These are phyloP conservation scores for Cryptococcus wingfieldii DNA, from an alignment of 1,284 basidiomycete species.

Conservation along the genomic window DNA sequence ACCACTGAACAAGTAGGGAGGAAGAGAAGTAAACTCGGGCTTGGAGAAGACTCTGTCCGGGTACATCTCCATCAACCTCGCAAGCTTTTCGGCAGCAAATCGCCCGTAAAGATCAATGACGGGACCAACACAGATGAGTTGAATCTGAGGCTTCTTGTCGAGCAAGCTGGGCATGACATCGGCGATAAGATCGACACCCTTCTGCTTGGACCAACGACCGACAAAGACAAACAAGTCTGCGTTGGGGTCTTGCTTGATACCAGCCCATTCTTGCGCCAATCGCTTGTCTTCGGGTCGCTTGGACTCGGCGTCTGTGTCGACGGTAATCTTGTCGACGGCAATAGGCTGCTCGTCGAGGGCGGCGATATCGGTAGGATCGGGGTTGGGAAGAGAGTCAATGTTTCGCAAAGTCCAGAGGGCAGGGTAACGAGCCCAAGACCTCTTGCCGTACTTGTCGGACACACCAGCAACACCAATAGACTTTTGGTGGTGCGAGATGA, in stretches of 20 bases:
- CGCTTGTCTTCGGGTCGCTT: slow-evolving; percentile 82
- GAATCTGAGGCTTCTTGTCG: slow-evolving; percentile 78
- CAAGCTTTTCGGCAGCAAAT: slow-evolving; percentile 87
- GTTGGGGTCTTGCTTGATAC: slow-evolving; percentile 79
- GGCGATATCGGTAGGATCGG: slow-evolving; percentile 84
- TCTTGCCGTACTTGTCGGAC: slow-evolving; percentile 89
- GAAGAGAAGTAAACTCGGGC: slow-evolving; percentile 88
- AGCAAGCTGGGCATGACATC: slow-evolving; percentile 85
- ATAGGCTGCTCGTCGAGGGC: slow-evolving; percentile 75
- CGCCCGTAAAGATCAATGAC: slow-evolving; percentile 91
- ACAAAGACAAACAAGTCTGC: slow-evolving; percentile 90
- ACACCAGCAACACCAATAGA: slow-evolving; percentile 88
- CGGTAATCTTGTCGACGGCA: slow-evolving; percentile 65
- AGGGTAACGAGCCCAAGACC: slow-evolving; percentile 89
- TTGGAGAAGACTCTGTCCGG: slow-evolving; percentile 88
- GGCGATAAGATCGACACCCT: slow-evolving; percentile 89
- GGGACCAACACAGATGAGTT: slow-evolving; percentile 81
- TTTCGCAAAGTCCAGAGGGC: slow-evolving; percentile 91
- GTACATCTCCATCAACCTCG: slow-evolving; percentile 86
- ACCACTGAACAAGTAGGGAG: slow-evolving; percentile 85
- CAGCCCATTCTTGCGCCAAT: slow-evolving; percentile 89
- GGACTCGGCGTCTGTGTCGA: slow-evolving; percentile 77
- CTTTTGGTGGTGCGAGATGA: slow-evolving; percentile 86
- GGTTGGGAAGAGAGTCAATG: slow-evolving; percentile 88
- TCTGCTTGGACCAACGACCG: slow-evolving; percentile 94